Conservation (phyloP, 2,329 filamentous ascomycete species). For the Ophiosphaerella herpotricha region DNA sequence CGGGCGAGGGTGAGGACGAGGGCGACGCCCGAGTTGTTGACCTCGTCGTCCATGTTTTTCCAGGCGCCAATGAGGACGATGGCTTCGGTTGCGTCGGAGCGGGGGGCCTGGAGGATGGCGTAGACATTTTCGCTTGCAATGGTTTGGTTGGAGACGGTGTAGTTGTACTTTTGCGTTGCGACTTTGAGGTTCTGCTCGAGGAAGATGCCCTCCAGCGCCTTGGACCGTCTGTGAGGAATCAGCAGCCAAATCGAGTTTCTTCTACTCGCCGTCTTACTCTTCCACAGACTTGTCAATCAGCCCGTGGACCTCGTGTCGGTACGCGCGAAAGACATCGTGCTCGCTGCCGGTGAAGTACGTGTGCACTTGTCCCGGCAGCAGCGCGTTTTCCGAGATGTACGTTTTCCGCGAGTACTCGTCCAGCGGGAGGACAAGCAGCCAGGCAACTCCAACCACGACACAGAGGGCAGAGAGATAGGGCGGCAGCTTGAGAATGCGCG, state of each 20-base stretch:
- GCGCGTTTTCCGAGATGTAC: conserved; percentile 96
- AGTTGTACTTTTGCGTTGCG: conserved; percentile 85
- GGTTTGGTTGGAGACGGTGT: conserved; percentile 73
- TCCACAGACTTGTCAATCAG: conserved; percentile 53
- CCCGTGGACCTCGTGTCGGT: conserved; percentile 78
- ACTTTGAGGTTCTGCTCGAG: conserved; percentile 82
- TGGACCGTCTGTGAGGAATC: conserved; percentile 53
- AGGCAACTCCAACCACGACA: conserved; percentile 81
- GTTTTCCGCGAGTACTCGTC: conserved; percentile 89
- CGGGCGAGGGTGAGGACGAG: conserved; percentile 84
- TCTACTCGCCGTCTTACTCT: conserved; percentile 33
- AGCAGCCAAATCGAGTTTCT: no score
- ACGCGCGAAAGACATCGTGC: conserved; percentile 90
- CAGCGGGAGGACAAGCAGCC: conserved; percentile 87
- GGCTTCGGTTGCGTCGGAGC: conserved; percentile 95
- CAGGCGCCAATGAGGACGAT: conserved; percentile 91
- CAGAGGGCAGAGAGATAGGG: conserved; percentile 86
- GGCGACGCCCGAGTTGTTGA: conserved; percentile 87
- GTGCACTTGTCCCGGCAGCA: conserved; percentile 93
- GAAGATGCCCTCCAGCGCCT: conserved; percentile 76
- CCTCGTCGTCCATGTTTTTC: conserved; percentile 75
- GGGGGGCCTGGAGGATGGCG: conserved; percentile 87
- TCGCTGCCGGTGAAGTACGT: conserved; percentile 97
- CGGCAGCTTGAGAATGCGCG: conserved; percentile 79
- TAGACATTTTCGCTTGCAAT: conserved; percentile 89